Base-by-base conservation (phyloP, 331 rosid genomes). In the Quercus tomentella region DNA sequence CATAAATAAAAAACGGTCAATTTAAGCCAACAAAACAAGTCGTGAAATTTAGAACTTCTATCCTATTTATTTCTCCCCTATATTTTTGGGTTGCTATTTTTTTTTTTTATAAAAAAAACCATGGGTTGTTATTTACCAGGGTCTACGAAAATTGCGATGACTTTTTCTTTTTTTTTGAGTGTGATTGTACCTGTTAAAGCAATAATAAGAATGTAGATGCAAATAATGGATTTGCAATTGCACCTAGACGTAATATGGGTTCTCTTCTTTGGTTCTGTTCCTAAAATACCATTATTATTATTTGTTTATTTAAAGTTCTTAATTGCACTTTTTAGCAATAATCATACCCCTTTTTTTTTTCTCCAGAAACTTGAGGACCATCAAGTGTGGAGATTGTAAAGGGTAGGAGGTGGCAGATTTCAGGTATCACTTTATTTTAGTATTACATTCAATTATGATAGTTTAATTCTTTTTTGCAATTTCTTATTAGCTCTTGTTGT, bases 311-410 rank as follows among this genome's bases (percentile, higher is more conserved):
- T 21, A 22, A 41, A 30, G 18, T 72, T 76, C 41, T 60, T 58
- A 45, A 68, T 28, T 30, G 31, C 58, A 74, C 60, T 8, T 72
- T 78, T 78, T 65, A 74, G 70, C 54, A 20, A 56, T 78, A 66
- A 51, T 31, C 5, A 51, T 76, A 30, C 35, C 80, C 72, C 30
- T 76, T 76, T 11, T 49, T 79, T 76, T 79, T 76, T 3, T 49
- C 5, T 49, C 17, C 73, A 65, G 73, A 72, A 81, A 79, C 88
- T 75, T 70, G 71, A 77, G 83, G 78, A 72, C 89, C 88, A 75
- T 80, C 78, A 69, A 77, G 80, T 74, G 84, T 87, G 88, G 82
- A 61, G 60, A 56, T 79, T 78, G 84, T 11, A 73, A 84, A 78
- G 82, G 69, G 74, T 41, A 85, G 84, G 85, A 83, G 84, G 82